Evolutionary conservation across 352 stramenopile genomes (phyloP), one percentile per base, ranked within the genome.

Genomic region (Hyphochytrium catenoides): DNA sequence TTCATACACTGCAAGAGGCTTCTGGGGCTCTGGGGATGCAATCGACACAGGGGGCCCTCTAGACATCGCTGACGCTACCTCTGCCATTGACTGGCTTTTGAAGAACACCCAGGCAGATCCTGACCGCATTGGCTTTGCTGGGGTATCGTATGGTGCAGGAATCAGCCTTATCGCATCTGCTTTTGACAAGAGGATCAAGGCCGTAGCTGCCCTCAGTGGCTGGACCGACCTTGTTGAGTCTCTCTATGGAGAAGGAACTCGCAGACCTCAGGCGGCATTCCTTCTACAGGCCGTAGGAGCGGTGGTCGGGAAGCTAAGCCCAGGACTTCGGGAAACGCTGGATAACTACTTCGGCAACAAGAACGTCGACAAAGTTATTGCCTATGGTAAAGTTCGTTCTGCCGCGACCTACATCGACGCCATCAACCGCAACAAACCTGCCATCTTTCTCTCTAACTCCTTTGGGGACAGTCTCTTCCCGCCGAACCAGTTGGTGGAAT

Each of bases 401-500:
- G 33, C 33, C 8, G 33, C 12, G 8, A 38, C 31, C 19, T 38
- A 19, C 17, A 25, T 38, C 15, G 33, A 38, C 5, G 24, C 31
- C 18, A 17, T 38, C 15, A 38, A 38, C 12, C 15, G 8, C 9
- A 38, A 38, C 12, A 21, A 21, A 22, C 8, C 33, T 5, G 33
- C 33, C 12, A 38, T 38, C 34, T 38, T 38, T 12, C 31, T 38
- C 19, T 24, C 33, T 6, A 38, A 38, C 19, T 24, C 33, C 34
- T 21, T 38, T 14, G 17, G 33, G 15, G 33, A 38, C 17, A 34
- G 24, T 19, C 17, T 38, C 5, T 38, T 38, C 17, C 31, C 33
- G n/a, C 33, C 33, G 8, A 14, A 38, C 12, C 33, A 38, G 19
- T 38, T 38, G 18, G 24, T 28, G 14, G 5, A 8, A 5, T 38